These are phyloP conservation scores for Pisolithus tinctorius DNA, from an alignment of 768 basidiomycete genomes.

Conservation along the genomic window DNA sequence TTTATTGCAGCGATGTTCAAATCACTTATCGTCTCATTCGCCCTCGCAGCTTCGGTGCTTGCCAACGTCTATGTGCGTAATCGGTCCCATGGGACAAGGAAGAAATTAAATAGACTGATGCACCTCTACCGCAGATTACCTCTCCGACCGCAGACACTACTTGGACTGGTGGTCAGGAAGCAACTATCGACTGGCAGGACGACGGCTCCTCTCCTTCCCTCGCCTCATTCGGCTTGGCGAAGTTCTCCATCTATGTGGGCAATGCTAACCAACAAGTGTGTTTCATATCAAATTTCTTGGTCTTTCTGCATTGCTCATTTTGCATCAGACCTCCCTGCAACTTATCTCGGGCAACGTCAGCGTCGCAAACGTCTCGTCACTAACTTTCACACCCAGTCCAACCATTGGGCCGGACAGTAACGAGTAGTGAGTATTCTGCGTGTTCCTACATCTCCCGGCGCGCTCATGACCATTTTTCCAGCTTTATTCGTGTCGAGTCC, in stretches of 20 bases:
- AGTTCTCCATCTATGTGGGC: slow-evolving; percentile 58
- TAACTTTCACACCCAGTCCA: slow-evolving; percentile 47
- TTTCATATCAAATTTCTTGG: not conserved
- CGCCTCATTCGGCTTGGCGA: slow-evolving; percentile 41
- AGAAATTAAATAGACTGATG: not conserved
- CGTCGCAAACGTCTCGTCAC: slow-evolving; percentile 40
- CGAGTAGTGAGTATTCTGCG: slow-evolving; percentile 42
- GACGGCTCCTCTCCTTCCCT: slow-evolving; percentile 42
- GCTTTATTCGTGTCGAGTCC: slow-evolving; percentile 78
- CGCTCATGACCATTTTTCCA: slow-evolving; percentile 16
- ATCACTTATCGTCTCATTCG: slow-evolving; percentile 41
- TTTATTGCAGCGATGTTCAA: slow-evolving; percentile 42
- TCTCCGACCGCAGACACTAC: slow-evolving; percentile 40
- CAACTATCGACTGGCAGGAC: slow-evolving; percentile 57
- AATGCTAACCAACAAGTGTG: slow-evolving; percentile 56
- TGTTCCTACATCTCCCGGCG: not conserved
- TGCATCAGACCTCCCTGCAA: slow-evolving; percentile 51
- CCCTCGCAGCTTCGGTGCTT: slow-evolving; percentile 45
- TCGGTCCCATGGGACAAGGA: slow-evolving; percentile 14
- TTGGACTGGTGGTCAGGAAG: slow-evolving; percentile 43
- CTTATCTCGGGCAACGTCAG: slow-evolving; percentile 39
- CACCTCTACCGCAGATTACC: slow-evolving; percentile 42
- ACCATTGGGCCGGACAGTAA: slow-evolving; percentile 47
- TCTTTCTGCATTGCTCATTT: not conserved
- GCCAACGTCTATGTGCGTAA: slow-evolving; percentile 48